phyloP scores from a whole-genome alignment of 306 rosid genomes.

The Cicer chorassanicum region DNA sequence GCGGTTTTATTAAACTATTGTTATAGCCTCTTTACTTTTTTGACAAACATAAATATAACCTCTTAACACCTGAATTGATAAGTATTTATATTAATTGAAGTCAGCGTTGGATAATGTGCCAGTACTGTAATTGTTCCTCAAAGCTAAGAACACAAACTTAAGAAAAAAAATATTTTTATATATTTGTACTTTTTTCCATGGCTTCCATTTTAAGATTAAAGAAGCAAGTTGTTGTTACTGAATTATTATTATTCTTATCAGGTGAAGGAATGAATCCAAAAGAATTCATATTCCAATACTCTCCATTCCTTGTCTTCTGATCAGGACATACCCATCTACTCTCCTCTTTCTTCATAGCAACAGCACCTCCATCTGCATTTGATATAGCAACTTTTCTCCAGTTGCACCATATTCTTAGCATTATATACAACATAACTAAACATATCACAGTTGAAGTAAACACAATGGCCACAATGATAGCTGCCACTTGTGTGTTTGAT shows the following conservation, averaged over 20 bases:
- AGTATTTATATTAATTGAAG: slow-evolving; percentile 29
- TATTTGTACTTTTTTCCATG: slow-evolving; percentile 45
- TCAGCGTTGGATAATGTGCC: slow-evolving; percentile 34
- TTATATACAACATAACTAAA: slow-evolving; percentile 67
- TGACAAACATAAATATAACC: background rate
- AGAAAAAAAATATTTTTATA: slow-evolving; percentile 28
- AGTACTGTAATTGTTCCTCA: slow-evolving; percentile 22
- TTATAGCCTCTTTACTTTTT: background rate
- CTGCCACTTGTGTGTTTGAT: slow-evolving; percentile 65
- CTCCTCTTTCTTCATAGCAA: slow-evolving; percentile 48
- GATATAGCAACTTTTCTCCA: slow-evolving; percentile 83
- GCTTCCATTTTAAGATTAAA: slow-evolving; percentile 61
- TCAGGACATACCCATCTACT: slow-evolving; percentile 53
- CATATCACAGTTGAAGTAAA: slow-evolving; percentile 77
- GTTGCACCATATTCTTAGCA: slow-evolving; percentile 92
- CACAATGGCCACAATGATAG: slow-evolving; percentile 76
- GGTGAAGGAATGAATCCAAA: slow-evolving; percentile 62
- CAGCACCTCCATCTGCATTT: slow-evolving; percentile 57
- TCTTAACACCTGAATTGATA: slow-evolving; percentile 14
- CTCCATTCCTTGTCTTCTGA: slow-evolving; percentile 63
- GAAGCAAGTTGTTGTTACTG: slow-evolving; percentile 54
- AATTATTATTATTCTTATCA: slow-evolving; percentile 53
- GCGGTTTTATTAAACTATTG: background rate
- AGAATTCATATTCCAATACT: slow-evolving; percentile 82
- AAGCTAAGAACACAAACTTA: slow-evolving; percentile 25